phyloP scores from a whole-genome alignment of 495 filamentous ascomycete species.

The Durotheca rogersii region DNA sequence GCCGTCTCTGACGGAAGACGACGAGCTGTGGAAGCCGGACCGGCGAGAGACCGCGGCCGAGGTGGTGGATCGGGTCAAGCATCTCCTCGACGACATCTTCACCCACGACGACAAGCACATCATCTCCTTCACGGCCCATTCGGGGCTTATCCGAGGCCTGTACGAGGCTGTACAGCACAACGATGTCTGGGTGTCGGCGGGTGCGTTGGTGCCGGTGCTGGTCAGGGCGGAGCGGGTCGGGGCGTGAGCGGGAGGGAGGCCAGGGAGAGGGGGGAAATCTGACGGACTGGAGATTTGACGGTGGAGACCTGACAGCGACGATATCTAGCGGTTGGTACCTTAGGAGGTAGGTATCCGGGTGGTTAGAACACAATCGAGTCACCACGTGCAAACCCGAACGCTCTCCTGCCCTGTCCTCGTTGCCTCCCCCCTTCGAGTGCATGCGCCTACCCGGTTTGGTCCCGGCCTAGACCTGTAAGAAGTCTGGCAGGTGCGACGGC shows the following conservation, averaged over 20 bases:
- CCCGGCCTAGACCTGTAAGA: no score
- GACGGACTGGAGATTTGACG: constrained; percentile 1
- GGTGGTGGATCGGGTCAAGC: constrained; percentile 24
- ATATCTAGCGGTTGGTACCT: background rate
- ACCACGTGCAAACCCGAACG: no score
- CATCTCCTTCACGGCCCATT: constrained; percentile 38
- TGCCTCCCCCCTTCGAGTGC: no score
- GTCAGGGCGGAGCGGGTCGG: constrained; percentile 24
- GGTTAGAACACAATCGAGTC: no score
- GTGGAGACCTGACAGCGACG: background rate
- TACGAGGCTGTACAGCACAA: constrained; percentile 23
- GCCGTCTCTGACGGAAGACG: constrained; percentile 59
- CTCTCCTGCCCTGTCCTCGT: no score
- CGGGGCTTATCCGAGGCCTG: constrained; percentile 33
- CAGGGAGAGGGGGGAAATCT: background rate
- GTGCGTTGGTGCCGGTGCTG: constrained; percentile 34
- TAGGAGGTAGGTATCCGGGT: background rate
- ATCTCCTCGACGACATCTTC: constrained; percentile 37
- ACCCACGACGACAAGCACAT: constrained; percentile 23
- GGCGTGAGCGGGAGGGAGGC: background rate
- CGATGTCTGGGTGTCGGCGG: constrained; percentile 30
- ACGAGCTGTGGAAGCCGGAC: constrained; percentile 57
- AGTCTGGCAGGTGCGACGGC: no score
- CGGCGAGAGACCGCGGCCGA: constrained; percentile 35
- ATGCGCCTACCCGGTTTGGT: no score